Conservation (phyloP, 2,329 filamentous ascomycete species). For the Ophiostoma angusticollis region DNA sequence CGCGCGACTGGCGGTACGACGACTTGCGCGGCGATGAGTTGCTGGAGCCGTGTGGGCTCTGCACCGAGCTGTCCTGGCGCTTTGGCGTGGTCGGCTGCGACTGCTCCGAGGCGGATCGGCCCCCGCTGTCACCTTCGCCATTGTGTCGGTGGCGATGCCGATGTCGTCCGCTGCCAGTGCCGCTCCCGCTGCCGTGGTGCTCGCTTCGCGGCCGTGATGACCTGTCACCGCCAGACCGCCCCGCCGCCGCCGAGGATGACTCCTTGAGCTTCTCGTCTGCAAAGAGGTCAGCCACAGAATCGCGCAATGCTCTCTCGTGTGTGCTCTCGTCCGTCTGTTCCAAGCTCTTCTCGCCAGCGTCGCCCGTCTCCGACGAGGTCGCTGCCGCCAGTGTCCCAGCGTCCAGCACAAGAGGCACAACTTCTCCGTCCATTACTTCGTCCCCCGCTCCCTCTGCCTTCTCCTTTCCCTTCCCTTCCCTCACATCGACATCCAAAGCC, state of each 20-base stretch:
- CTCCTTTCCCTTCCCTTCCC: slow-evolving; percentile 11
- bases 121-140: slow-evolving; percentile 18
- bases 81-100: slow-evolving; percentile 26
- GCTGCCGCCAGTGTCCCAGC: slow-evolving; percentile 3
- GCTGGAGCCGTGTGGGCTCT: slow-evolving; percentile 14
- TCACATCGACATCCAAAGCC: slow-evolving; percentile 11
- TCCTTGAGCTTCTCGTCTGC: slow-evolving; percentile 35
- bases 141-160: slow-evolving; percentile 17
- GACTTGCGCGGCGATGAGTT: slow-evolving; percentile 12
- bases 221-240: too few species aligned
- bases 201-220: slow-evolving; percentile 19
- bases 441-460: slow-evolving; percentile 6
- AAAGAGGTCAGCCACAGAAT: slow-evolving; percentile 42
- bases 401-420: slow-evolving; percentile 8
- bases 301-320: slow-evolving; percentile 27
- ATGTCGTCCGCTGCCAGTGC: slow-evolving; percentile 8
- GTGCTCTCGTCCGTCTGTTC: slow-evolving; percentile 19
- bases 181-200: slow-evolving; percentile 18
- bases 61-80: slow-evolving; percentile 28
- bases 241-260: slow-evolving; percentile 13
- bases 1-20: background rate
- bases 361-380: slow-evolving; percentile 10
- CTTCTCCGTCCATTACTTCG: slow-evolving; percentile 1
- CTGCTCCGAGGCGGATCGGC: slow-evolving; percentile 23
- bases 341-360: background rate